Conservation (phyloP, 345 rosid species). For the Physaria fendleri region DNA sequence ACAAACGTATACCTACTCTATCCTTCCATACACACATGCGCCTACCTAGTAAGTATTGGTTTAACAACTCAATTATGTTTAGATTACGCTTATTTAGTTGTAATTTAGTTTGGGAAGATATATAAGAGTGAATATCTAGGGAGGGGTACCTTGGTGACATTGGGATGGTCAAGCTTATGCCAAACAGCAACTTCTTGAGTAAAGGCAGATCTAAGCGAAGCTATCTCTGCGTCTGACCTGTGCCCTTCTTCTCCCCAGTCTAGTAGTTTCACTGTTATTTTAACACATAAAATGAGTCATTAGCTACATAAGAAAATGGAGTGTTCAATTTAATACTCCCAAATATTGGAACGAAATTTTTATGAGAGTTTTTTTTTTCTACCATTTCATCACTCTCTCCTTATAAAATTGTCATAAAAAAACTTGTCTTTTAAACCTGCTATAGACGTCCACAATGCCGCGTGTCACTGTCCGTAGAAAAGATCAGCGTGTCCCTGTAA, state of each 20-base stretch:
- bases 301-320: neutral
- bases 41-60: neutral
- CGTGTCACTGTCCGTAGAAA: too few relatives aligned
- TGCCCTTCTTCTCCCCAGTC: constrained; percentile 99
- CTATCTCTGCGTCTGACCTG: constrained; percentile 81
- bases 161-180: constrained; percentile 98
- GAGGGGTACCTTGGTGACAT: constrained; percentile 75
- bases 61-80: neutral
- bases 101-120: neutral
- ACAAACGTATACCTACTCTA: neutral
- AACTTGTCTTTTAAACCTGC: too few relatives aligned
- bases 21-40: neutral
- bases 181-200: constrained; percentile 95
- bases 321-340: neutral
- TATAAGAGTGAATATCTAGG: neutral
- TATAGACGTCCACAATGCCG: too few relatives aligned
- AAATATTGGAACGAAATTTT: neutral
- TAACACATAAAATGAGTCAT: neutral
- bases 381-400: too few relatives aligned
- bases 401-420: too few relatives aligned
- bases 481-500: too few relatives aligned
- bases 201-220: constrained; percentile 83
- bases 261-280: constrained; percentile 69
- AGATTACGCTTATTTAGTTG: neutral
- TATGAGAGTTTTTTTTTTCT: too few relatives aligned